A percentile compares a stretch with the other conserved stretches of the same genome.
These are phyloP conservation scores for Pseudogymnoascus sp. DNA, from an alignment of 2,329 filamentous ascomycete genomes.

Conservation along the genomic window DNA sequence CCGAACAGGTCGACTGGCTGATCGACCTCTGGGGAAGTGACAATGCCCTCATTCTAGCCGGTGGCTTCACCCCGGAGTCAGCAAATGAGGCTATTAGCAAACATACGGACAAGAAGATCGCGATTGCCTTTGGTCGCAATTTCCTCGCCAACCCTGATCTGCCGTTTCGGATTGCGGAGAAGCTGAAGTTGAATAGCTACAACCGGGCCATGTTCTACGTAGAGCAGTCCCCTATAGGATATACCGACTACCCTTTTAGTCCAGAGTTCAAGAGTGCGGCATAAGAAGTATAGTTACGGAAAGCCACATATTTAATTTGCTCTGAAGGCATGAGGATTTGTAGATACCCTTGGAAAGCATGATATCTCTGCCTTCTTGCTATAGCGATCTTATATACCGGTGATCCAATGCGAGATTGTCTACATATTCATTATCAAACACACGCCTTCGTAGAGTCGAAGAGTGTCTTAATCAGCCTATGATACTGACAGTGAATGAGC, in stretches of 20 bases:
- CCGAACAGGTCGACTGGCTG: conserved; percentile 36
- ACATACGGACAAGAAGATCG: conserved; percentile 36
- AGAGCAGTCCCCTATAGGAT: conserved; percentile 6
- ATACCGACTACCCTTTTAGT: conserved; percentile 10
- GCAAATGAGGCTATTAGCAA: conserved; percentile 18
- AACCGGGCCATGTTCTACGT: conserved; percentile 40
- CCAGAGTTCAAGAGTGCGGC: background rate
- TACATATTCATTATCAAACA: background rate
- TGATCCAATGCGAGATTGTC: background rate
- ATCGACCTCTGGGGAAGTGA: conserved; percentile 36
- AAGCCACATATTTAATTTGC: background rate
- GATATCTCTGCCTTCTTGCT: background rate
- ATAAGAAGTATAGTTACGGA: background rate
- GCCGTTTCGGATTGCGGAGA: conserved; percentile 37
- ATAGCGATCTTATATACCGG: background rate
- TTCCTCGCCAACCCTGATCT: conserved; percentile 45
- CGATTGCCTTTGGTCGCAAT: conserved; percentile 40
- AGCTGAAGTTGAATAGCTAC: conserved; percentile 37
- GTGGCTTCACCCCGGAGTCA: conserved; percentile 35
- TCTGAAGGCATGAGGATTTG: background rate
- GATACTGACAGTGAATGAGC: background rate
- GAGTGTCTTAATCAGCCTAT: background rate
- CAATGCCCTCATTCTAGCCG: conserved; percentile 43
- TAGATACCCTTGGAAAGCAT: background rate
- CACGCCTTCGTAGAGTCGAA: background rate